Conservation (phyloP, 345 rosid species). For the Salix viminalis region DNA sequence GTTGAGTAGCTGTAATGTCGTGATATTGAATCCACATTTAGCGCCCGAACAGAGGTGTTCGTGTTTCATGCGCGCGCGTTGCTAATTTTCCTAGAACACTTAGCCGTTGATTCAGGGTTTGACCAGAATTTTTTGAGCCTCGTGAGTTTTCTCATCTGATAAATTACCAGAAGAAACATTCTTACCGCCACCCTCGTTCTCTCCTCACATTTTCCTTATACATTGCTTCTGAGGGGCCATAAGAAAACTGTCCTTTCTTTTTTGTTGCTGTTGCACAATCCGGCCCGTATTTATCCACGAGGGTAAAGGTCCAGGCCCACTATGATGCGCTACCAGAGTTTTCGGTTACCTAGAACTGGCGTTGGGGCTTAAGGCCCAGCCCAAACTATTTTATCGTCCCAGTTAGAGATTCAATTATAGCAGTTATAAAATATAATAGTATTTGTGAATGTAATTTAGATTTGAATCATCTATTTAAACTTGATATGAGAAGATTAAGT, state of each 20-base stretch:
- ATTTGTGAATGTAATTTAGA: too few species aligned
- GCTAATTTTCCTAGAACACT: conserved; percentile 8
- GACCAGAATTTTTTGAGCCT: conserved; percentile 34
- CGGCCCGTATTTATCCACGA: not conserved
- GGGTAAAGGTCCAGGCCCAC: too few species aligned
- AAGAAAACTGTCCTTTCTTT: too few species aligned
- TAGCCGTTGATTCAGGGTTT: conserved; percentile 36
- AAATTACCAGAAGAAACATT: not conserved
- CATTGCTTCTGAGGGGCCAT: not conserved
- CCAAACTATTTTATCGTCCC: not conserved
- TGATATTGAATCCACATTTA: conserved; percentile 51
- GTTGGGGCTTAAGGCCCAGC: not conserved
- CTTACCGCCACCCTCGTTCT: not conserved
- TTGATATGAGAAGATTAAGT: too few species aligned
- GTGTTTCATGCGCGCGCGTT: not conserved
- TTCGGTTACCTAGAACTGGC: not conserved
- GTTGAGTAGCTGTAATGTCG: conserved; percentile 37
- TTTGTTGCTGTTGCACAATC: not conserved
- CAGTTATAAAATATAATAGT: too few species aligned
- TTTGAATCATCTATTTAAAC: too few species aligned
- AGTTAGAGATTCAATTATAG: too few species aligned
- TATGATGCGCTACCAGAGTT: too few species aligned
- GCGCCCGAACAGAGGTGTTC: conserved; percentile 37
- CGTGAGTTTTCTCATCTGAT: conserved; percentile 7
- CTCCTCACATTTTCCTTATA: not conserved